Conservation (phyloP, 768 basidiomycete genomes). For the Lentinula aciculospora region DNA sequence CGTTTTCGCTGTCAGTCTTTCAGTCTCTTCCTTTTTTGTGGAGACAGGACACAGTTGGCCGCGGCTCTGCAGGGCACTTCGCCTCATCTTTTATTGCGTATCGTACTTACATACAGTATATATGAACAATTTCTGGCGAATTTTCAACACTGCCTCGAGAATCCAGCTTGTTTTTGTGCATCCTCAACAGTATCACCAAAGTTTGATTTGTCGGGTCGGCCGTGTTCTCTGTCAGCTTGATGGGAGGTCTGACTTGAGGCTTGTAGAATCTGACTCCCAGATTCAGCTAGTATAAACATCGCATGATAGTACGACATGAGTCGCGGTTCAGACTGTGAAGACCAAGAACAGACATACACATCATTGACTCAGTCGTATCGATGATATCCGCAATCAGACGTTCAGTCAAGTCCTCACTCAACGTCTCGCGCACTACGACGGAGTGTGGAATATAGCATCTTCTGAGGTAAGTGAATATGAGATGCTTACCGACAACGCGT, state of each 20-base stretch:
- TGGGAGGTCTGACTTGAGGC: conserved; percentile 6
- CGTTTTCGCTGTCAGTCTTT: too few species aligned
- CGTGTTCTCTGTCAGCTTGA: conserved; percentile 34
- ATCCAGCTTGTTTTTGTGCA: conserved; percentile 21
- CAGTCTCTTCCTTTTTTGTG: too few species aligned
- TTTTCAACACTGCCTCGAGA: conserved; percentile 31
- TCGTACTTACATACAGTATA: neutral
- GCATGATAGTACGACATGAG: neutral
- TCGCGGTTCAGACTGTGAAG: neutral
- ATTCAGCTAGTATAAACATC: neutral
- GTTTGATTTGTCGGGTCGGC: conserved; percentile 33
- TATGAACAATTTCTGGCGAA: neutral
- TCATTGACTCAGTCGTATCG: conserved; percentile 39
- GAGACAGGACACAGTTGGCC: too few species aligned
- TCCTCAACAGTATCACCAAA: conserved; percentile 25
- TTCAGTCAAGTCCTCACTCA: conserved; percentile 47
- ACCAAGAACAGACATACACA: conserved; percentile 27
- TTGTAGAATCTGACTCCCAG: conserved; percentile 1
- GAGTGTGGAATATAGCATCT: neutral
- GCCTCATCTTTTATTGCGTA: too few species aligned
- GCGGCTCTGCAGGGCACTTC: too few species aligned
- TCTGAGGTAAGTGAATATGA: neutral
- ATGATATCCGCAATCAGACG: conserved; percentile 47
- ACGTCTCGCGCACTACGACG: conserved; percentile 41
- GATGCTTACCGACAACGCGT: conserved; percentile 43